A percentile compares a stretch with the other conserved stretches of the same genome.
Conservation (phyloP, 106 monocot species). For the Agapanthus africanus region DNA sequence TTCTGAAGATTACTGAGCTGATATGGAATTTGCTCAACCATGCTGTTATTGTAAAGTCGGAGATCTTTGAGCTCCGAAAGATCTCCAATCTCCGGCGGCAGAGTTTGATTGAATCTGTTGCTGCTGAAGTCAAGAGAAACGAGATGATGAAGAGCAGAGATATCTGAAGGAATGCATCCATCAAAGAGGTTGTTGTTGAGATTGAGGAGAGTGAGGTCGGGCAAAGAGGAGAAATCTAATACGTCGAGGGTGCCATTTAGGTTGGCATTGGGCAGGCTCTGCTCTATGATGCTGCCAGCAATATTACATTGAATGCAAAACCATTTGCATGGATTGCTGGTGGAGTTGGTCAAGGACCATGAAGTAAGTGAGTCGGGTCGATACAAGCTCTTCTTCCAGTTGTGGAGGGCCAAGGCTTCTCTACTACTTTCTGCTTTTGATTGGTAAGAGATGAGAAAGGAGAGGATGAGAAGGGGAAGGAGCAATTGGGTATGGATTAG, state of each 20-base stretch:
- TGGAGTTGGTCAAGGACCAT: slow-evolving; percentile 21
- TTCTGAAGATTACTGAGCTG: slow-evolving; percentile 36
- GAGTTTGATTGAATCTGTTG: slow-evolving; percentile 16
- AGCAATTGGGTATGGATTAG: no score
- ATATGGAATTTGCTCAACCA: slow-evolving; percentile 20
- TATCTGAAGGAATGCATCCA: slow-evolving; percentile 39
- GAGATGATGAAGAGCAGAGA: slow-evolving; percentile 31
- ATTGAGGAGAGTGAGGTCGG: slow-evolving; percentile 31
- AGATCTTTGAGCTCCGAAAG: slow-evolving; percentile 37
- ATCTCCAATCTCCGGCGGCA: slow-evolving; percentile 39
- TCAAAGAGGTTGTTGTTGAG: slow-evolving; percentile 36
- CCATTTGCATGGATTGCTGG: slow-evolving; percentile 41
- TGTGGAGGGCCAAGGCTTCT: no score
- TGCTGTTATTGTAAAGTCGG: slow-evolving; percentile 32
- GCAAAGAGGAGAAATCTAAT: slow-evolving; percentile 39
- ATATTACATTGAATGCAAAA: slow-evolving; percentile 39
- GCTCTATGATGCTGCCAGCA: slow-evolving; percentile 17
- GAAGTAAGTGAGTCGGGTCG: slow-evolving; percentile 19
- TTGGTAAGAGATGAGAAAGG: no score
- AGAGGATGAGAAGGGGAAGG: no score
- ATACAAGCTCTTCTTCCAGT: no score
- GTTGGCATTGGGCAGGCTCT: slow-evolving; percentile 12
- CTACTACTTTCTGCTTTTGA: no score
- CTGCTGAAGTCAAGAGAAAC: slow-evolving; percentile 28
- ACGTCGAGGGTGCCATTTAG: slow-evolving; percentile 35